Conservation (phyloP, 768 basidiomycete genomes). For the Gymnopilus junonius region DNA sequence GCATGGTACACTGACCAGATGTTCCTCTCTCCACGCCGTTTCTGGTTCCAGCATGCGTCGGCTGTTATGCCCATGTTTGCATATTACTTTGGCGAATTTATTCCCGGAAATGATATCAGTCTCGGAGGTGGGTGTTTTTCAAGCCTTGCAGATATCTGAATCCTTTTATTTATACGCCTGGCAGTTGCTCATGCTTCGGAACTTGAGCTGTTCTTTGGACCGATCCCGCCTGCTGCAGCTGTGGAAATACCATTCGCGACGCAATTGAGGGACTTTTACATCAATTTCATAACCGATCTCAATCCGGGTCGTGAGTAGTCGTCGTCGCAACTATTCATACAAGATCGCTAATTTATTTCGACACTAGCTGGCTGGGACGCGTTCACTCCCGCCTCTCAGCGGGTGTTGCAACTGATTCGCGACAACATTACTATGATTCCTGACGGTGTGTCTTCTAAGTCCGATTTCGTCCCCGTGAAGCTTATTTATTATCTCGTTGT, state of each 20-base stretch:
- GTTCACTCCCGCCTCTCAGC: conserved; percentile 37
- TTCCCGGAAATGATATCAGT: conserved; percentile 53
- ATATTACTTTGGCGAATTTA: conserved; percentile 60
- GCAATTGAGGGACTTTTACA: conserved; percentile 54
- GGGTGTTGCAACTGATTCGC: conserved; percentile 53
- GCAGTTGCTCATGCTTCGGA: conserved; percentile 57
- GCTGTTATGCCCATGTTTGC: conserved; percentile 51
- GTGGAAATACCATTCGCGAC: conserved; percentile 51
- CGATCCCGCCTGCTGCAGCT: conserved; percentile 38
- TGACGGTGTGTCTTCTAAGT: conserved; percentile 42
- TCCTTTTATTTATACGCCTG: neutral
- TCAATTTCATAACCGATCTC: conserved; percentile 60
- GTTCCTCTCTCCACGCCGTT: conserved; percentile 54
- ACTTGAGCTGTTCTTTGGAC: conserved; percentile 51
- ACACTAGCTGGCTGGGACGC: conserved; percentile 49
- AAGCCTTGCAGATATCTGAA: neutral
- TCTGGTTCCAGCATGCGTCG: conserved; percentile 55
- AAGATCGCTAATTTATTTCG: neutral
- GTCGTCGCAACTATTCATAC: neutral
- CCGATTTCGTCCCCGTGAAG: neutral
- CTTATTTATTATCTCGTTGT: neutral
- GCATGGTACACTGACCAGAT: conserved; percentile 65
- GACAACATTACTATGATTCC: conserved; percentile 57
- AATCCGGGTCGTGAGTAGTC: conserved; percentile 53
- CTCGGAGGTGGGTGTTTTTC: conserved; percentile 46